Percentiles rank a stretch among this genome's conserved stretches.
Evolutionary conservation across 345 rosid genomes (phyloP).

Genomic region (Noccaea caerulescens): DNA sequence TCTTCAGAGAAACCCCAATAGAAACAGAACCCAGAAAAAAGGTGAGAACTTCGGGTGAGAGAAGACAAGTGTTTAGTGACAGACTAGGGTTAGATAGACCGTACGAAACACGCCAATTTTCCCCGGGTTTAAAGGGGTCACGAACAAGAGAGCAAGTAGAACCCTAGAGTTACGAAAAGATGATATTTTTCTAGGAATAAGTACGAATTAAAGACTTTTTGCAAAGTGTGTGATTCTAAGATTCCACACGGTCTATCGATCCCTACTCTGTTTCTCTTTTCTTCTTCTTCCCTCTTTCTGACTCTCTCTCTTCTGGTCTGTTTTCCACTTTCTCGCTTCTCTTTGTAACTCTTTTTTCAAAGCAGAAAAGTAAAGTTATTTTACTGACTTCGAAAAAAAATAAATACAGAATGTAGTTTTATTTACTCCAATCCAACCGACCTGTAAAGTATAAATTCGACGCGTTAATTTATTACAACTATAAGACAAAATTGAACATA

Average conservation of each 20-base stretch:
- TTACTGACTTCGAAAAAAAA: neutral
- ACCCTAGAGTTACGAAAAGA: constrained; percentile 16
- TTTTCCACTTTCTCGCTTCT: constrained; percentile 35
- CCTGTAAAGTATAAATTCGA: neutral
- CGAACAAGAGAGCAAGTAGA: constrained; percentile 40
- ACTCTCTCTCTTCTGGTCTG: constrained; percentile 25
- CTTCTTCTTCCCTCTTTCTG: constrained; percentile 30
- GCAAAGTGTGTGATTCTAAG: constrained; percentile 60
- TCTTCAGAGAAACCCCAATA: neutral
- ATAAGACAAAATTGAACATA: no score
- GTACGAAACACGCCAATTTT: constrained; percentile 75
- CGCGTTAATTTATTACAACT: no score
- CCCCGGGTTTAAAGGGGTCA: constrained; percentile 33
- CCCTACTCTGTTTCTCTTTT: constrained; percentile 44
- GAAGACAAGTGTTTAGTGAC: constrained; percentile 41
- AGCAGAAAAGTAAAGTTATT: neutral
- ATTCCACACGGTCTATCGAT: constrained; percentile 81
- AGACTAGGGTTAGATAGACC: constrained; percentile 83
- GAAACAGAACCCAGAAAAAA: constrained; percentile 11
- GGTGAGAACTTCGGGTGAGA: constrained; percentile 29
- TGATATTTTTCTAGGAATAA: neutral
- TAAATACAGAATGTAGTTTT: neutral
- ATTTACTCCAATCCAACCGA: constrained; percentile 12
- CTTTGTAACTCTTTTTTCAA: neutral
- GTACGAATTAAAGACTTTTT: neutral